Base-by-base conservation (phyloP, 305 asterid species). In the Fraxinus sp. region DNA sequence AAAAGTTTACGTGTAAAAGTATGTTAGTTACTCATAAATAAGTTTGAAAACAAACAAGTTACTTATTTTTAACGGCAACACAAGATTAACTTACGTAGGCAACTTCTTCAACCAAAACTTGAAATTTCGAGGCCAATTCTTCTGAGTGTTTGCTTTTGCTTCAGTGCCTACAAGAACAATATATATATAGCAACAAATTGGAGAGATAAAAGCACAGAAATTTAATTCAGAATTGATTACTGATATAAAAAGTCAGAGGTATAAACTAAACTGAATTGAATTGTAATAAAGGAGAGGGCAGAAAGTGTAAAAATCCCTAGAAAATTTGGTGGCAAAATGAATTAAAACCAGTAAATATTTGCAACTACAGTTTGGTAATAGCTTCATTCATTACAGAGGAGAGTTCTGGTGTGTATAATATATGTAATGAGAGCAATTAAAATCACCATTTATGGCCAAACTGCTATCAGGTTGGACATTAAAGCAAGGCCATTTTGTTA, bases 381-480 rank as follows among this genome's bases (percentile, higher is more conserved):
- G 66, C 37, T 43, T 41, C 79, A 24, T 76, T 76, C 26, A 43
- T 76, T 76, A 64, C 79, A 41, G 79, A 46, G 8, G 41, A 20
- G 20, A 62, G 71, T 9, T 4, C 36, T 10, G 74, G 35, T 66
- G 3, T 46, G n/a, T 41, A 16, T 10, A 26, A 43, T 22, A 77
- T 10, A 41, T 13, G 79, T 46, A 22, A 43, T 11, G 79, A 0
- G 79, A 76, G 79, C 64, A 46, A 43, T 77, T 77, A 11, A 76
- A 26, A 24, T 77, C 68, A 41, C 24, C 18, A 41, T 13, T 77
- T 41, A 77, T 41, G 66, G 36, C 39, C 39, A 11, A 77, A 37
- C 79, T 24, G 66, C 39, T 32, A 41, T 77, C 64, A 46, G 68
- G 35, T 77, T 77, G 79, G 62, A 46, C 24, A 77, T 77, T 43